A percentile compares a stretch with the other conserved stretches of the same genome.
phyloP scores from a whole-genome alignment of 306 rosid species.

The Herpetospermum pedunculosum region DNA sequence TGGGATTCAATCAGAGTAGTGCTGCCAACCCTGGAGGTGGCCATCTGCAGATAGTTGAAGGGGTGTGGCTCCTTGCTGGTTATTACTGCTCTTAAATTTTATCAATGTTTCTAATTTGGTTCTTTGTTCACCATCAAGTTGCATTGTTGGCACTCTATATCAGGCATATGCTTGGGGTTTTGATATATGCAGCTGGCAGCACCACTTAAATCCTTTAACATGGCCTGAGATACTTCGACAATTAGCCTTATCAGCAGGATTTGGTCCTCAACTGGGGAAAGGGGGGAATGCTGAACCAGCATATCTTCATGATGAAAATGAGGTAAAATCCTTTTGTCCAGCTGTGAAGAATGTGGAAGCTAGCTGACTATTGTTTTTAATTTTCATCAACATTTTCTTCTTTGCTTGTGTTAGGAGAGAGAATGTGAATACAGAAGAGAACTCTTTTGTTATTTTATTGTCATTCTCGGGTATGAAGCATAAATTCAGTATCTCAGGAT shows the following conservation, averaged over 20 bases:
- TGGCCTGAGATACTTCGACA: conserved; percentile 90
- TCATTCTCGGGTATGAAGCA: neutral
- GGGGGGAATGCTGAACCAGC: conserved; percentile 26
- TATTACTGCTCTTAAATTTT: conserved; percentile 11
- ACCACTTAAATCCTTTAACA: conserved; percentile 57
- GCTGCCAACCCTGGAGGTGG: conserved; percentile 57
- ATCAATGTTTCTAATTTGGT: neutral
- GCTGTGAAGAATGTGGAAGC: neutral
- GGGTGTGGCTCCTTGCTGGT: conserved; percentile 29
- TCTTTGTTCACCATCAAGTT: conserved; percentile 6
- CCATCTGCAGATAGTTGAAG: conserved; percentile 61
- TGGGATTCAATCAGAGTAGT: conserved; percentile 39
- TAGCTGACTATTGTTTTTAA: neutral
- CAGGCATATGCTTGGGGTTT: conserved; percentile 82
- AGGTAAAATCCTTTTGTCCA: conserved; percentile 26
- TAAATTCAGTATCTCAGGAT: neutral
- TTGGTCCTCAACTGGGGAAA: conserved; percentile 59
- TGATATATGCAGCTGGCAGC: conserved; percentile 64
- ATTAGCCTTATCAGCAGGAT: conserved; percentile 67
- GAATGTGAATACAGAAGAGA: neutral
- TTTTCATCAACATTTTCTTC: neutral
- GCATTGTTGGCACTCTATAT: conserved; percentile 4
- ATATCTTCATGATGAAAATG: conserved; percentile 30
- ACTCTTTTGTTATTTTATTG: neutral
- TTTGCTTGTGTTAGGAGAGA: neutral